Evolutionary conservation across 73 alveolate species (phyloP).

Genomic region (Tetrahymena elliotti): DNA sequence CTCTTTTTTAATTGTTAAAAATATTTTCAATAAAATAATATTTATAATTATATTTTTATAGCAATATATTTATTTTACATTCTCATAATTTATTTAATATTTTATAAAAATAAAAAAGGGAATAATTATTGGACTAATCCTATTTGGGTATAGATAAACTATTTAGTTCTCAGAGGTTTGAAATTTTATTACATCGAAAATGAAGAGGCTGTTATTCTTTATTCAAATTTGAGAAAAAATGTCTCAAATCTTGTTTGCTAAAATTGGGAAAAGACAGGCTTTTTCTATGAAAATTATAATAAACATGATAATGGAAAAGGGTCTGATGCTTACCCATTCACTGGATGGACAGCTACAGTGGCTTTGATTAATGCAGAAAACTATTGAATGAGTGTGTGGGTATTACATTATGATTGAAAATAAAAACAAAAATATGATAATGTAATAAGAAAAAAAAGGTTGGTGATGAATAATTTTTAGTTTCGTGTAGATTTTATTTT

Average conservation of each 20-base stretch:
- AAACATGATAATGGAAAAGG: conserved; percentile 56
- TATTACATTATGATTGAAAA: not conserved
- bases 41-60: conserved; percentile 47
- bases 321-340: conserved; percentile 59
- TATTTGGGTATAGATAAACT: conserved; percentile 71
- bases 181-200: conserved; percentile 31
- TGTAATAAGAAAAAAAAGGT: not conserved
- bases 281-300: conserved; percentile 62
- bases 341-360: conserved; percentile 74
- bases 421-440: too few species aligned
- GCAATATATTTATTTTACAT: too few species aligned
- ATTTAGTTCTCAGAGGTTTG: conserved; percentile 64
- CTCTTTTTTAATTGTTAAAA: too few species aligned
- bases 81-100: too few species aligned
- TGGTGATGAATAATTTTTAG: not conserved
- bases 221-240: conserved; percentile 54
- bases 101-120: not conserved
- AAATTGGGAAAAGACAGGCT: conserved; percentile 54
- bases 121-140: conserved; percentile 34
- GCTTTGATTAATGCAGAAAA: conserved; percentile 50
- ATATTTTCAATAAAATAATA: too few species aligned
- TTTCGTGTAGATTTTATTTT: not conserved
- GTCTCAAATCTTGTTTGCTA: conserved; percentile 49
- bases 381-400: not conserved
- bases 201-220: conserved; percentile 17